A percentile compares a stretch with the other conserved stretches of the same genome.
phyloP scores from a whole-genome alignment of 306 rosid genomes.

The Pterocarpus santalinus region DNA sequence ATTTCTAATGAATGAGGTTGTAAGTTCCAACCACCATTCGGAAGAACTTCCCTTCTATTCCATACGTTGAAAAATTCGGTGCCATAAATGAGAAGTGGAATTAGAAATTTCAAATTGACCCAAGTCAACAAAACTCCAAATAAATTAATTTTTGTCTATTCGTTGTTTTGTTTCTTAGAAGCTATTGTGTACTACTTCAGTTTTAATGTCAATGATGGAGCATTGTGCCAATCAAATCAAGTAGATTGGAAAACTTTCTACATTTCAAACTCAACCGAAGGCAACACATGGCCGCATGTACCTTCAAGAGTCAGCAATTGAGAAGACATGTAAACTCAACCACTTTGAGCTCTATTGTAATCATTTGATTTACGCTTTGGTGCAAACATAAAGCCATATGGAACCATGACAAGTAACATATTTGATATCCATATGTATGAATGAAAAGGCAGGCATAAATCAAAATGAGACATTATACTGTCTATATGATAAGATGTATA shows the following conservation, averaged over 20 bases:
- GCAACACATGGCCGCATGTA: background rate
- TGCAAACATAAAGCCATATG: background rate
- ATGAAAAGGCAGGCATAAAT: background rate
- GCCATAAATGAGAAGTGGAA: background rate
- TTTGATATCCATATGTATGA: background rate
- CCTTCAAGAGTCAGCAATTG: background rate
- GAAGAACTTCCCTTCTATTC: background rate
- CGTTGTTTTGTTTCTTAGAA: background rate
- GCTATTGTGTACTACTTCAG: background rate
- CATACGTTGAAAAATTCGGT: background rate
- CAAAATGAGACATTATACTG: background rate
- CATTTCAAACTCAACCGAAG: background rate
- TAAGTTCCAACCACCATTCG: background rate
- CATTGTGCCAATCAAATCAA: background rate
- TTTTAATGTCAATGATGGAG: background rate
- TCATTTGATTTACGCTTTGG: conserved; percentile 54
- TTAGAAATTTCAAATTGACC: background rate
- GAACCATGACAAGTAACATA: background rate
- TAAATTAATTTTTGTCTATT: background rate
- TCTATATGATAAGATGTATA: background rate
- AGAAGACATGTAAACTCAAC: conserved; percentile 38
- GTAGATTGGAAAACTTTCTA: background rate
- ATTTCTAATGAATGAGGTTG: background rate
- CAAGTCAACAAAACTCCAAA: background rate
- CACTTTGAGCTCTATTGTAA: conserved; percentile 70